phyloP scores from a whole-genome alignment of 2,329 filamentous ascomycete species.

The Cordyceps fumosorosea region DNA sequence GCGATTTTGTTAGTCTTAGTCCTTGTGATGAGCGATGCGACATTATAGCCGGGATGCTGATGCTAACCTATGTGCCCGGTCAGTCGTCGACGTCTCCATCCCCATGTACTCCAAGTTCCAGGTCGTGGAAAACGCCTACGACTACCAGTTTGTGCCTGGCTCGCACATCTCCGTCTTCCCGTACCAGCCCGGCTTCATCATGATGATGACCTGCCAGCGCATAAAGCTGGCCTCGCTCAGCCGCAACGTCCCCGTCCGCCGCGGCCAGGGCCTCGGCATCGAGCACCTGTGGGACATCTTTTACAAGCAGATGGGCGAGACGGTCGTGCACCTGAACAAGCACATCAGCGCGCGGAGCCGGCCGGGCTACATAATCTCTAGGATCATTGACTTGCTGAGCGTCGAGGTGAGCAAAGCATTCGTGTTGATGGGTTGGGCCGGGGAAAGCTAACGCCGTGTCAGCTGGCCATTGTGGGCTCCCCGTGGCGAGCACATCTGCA shows the following conservation, averaged over 20 bases:
- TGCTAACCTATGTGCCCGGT: background rate
- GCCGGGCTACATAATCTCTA: background rate
- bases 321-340: background rate
- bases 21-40: background rate
- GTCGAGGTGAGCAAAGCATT: background rate
- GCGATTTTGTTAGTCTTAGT: background rate
- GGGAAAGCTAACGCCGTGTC: background rate
- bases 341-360: background rate
- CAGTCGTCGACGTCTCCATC: background rate
- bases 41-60: background rate
- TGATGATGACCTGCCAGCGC: conserved; percentile 3
- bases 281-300: conserved; percentile 4
- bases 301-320: background rate
- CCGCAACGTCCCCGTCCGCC: background rate
- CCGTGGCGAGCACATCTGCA: conserved; percentile 1
- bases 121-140: conserved; percentile 3
- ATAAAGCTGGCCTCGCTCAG: conserved; percentile 4
- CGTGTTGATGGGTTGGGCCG: background rate
- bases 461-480: conserved; percentile 2
- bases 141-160: background rate
- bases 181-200: conserved; percentile 1
- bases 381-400: conserved; percentile 3
- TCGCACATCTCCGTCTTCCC: conserved; percentile 2
- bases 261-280: conserved; percentile 1
- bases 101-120: conserved; percentile 5